Percentiles rank a stretch among this genome's conserved stretches.
phyloP scores from a whole-genome alignment of 23 red algal species.

The Gracilaria gracilis region DNA sequence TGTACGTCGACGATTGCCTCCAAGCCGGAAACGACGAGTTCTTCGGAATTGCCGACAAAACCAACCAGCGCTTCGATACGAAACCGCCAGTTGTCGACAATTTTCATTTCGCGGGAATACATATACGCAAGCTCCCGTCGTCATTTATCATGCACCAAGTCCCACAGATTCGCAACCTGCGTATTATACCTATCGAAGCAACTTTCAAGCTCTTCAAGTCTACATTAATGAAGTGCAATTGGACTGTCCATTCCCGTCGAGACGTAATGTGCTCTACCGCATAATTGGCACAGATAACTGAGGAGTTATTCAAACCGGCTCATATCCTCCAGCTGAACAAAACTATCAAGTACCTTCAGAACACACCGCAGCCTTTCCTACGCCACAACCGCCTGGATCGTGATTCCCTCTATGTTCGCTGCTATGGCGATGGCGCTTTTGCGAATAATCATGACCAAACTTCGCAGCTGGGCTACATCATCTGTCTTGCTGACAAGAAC shows the following conservation, averaged over 20 bases:
- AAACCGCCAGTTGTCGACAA: not conserved
- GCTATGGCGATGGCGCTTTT: conserved; percentile 45
- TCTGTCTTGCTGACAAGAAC: conserved; percentile 44
- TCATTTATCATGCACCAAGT: not conserved
- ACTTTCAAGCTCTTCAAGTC: not conserved
- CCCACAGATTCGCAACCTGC: not conserved
- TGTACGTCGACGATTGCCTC: not conserved
- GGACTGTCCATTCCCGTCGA: conserved; percentile 1
- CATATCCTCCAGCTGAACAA: not conserved
- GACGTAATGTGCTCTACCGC: not conserved
- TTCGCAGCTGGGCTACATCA: conserved; percentile 63
- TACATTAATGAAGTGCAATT: not conserved
- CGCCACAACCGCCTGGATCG: not conserved
- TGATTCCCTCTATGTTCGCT: conserved; percentile 21
- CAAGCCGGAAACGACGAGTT: not conserved
- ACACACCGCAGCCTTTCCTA: not conserved
- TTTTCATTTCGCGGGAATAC: not conserved
- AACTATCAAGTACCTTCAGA: conserved; percentile 2
- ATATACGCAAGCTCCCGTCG: not conserved
- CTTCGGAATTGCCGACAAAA: not conserved
- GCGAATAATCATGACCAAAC: conserved; percentile 34
- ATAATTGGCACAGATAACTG: not conserved
- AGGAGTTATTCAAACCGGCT: not conserved
- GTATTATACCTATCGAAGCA: not conserved
- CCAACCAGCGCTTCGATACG: not conserved